Base-by-base conservation (phyloP, 2,329 filamentous ascomycete genomes). In the Rasamsonia emersonii region DNA sequence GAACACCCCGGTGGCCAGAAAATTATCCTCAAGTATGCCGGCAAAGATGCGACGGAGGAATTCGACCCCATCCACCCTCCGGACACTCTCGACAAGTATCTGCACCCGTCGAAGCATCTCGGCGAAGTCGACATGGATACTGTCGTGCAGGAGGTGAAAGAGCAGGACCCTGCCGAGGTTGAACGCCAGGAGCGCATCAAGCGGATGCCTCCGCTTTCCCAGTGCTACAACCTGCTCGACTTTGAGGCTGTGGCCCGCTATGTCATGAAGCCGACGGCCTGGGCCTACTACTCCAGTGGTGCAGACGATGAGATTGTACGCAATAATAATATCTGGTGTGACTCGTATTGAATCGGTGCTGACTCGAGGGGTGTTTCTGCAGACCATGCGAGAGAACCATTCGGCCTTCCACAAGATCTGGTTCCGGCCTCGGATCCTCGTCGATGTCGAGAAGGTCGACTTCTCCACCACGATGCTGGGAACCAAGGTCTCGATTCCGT, bases 271-370 rank as follows among this genome's bases (percentile, higher is more conserved):
- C 93, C 83, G 67, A 82, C 80, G 1, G 89, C 89, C 0, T 98
- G 91, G 91, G 91, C 83, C 16, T 98, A 98, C 65, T 98, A 98
- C 61, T 94, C 86, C 1, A 91, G 83, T 52, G 89, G 85, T 35
- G 86, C 89, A 0, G 85, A 91, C 53, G 85, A 93, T 51, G 84
- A 89, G 59, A 86, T 89, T 61, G 81, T 85, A 55, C 9, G 32
- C n/a, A n/a, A n/a, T n/a, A n/a, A n/a, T n/a, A n/a, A n/a, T n/a
- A n/a, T n/a, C n/a, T n/a, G n/a, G n/a, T n/a, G n/a, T n/a, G n/a
- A n/a, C n/a, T n/a, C n/a, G n/a, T n/a, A n/a, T n/a, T n/a, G n/a
- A n/a, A n/a, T n/a, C n/a, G n/a, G n/a, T n/a, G n/a, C n/a, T n/a
- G n/a, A n/a, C n/a, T n/a, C n/a, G n/a, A n/a, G n/a, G n/a, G n/a